Evolutionary conservation across 805 yeast genomes (phyloP), one percentile per base, ranked within the genome.

Genomic region (Cyberlindnera petersonii): DNA sequence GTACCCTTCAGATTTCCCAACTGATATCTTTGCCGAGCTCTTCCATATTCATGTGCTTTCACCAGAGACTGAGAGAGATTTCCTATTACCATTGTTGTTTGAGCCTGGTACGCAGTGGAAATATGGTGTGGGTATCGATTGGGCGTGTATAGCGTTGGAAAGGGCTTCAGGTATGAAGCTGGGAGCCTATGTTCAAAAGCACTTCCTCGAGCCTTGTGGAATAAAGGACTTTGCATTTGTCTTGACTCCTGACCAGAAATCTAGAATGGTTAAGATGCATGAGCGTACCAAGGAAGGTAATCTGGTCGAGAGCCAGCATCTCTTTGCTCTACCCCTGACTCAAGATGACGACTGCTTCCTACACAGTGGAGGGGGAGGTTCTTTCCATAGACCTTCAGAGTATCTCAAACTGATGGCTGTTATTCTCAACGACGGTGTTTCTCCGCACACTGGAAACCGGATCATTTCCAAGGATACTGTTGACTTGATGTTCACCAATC

Each of bases 341-440:
- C 26, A 16, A n/a, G 33, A 37, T 6, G 38, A 36, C 19, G 28
- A 33, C 13, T 20, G 24, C 11, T 29, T 39, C 32, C 33, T 60
- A 21, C 60, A 60, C 33, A 55, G 64, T 46, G 75, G 72, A 9
- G 75, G 75, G 21, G 70, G 63, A 5, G 75, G 75, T 5, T 44
- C 63, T 21, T 68, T 58, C 31, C 61, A 69, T 1, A 65, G 63
- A 5, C 66, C 63, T 3, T 52, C 53, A 9, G 73, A 71, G 42
- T 70, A 61, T 43, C 55, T 64, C 36, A 61, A 59, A 46, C 59
- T 69, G 28, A 40, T 71, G 18, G 58, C 71, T 8, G 52, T 64
- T 8, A 56, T 69, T 48, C 53, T 71, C 29, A 69, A 70, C 40
- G 56, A 61, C 31, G 75, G 75, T 11, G 42, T 48, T 13, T 66